phyloP scores from a whole-genome alignment of 495 filamentous ascomycete species.

The Emericellopsis terricola region DNA sequence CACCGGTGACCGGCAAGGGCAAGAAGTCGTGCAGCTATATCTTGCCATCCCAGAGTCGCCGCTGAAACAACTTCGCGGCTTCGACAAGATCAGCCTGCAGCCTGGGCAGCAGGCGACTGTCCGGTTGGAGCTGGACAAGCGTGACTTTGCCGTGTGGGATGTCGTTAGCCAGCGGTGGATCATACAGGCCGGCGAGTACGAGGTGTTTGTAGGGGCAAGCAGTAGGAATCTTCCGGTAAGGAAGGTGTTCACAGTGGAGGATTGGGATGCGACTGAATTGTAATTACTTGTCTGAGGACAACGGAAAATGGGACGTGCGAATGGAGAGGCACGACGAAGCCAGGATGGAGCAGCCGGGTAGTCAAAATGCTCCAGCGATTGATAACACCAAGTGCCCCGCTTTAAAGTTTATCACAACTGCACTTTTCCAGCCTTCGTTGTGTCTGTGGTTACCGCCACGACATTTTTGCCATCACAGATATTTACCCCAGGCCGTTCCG shows the following conservation, averaged over 20 bases:
- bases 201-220: constrained; percentile 38
- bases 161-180: constrained; percentile 39
- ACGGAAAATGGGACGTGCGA: no score
- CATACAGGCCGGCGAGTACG: constrained; percentile 26
- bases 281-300: no score
- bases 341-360: no score
- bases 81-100: constrained; percentile 37
- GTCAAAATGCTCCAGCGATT: no score
- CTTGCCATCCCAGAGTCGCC: constrained; percentile 34
- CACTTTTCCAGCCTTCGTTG: no score
- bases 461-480: no score
- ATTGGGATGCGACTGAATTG: no score
- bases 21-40: constrained; percentile 48
- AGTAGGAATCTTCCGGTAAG: constrained; percentile 44
- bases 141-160: constrained; percentile 55
- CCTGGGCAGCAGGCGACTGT: constrained; percentile 25
- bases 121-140: constrained; percentile 36
- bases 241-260: neutral
- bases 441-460: no score
- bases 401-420: no score
- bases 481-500: no score
- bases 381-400: no score
- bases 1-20: constrained; percentile 28
- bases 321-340: no score
- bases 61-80: constrained; percentile 43